These are phyloP conservation scores for Candida verbasci DNA, from an alignment of 805 yeast genomes.

Conservation along the genomic window DNA sequence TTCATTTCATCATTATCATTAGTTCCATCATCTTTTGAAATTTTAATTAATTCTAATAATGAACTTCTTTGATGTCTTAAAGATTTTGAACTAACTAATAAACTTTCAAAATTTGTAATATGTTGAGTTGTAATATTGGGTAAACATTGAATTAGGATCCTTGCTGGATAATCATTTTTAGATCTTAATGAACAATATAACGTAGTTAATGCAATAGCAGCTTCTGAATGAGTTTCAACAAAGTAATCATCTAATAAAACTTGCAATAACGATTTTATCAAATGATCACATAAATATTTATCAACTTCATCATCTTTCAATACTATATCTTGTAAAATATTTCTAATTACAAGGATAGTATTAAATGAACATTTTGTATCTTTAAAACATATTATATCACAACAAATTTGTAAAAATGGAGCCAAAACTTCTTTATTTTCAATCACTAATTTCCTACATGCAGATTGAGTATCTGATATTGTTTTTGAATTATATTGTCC, in stretches of 20 bases:
- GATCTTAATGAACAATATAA: constrained; percentile 70
- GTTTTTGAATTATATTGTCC: constrained; percentile 65
- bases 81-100: constrained; percentile 60
- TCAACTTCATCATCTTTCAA: constrained; percentile 74
- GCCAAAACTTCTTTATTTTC: constrained; percentile 64
- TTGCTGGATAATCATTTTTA: constrained; percentile 65
- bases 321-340: constrained; percentile 64
- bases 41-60: constrained; percentile 68
- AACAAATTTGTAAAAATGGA: constrained; percentile 69
- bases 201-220: constrained; percentile 81
- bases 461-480: constrained; percentile 56
- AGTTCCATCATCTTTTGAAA: constrained; percentile 42
- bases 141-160: constrained; percentile 49
- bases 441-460: constrained; percentile 63
- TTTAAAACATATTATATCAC: constrained; percentile 73
- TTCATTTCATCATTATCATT: constrained; percentile 33
- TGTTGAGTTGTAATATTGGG: constrained; percentile 54
- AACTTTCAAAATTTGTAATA: constrained; percentile 58
- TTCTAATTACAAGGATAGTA: constrained; percentile 74
- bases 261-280: constrained; percentile 64
- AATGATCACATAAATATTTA: constrained; percentile 55
- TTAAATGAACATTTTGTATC: constrained; percentile 93
- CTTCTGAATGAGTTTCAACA: constrained; percentile 85
- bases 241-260: constrained; percentile 73
- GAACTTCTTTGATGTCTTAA: constrained; percentile 78